A percentile compares a stretch with the other conserved stretches of the same genome.
phyloP scores from a whole-genome alignment of 805 yeast species.

The Spencermartinsiella europaea region DNA sequence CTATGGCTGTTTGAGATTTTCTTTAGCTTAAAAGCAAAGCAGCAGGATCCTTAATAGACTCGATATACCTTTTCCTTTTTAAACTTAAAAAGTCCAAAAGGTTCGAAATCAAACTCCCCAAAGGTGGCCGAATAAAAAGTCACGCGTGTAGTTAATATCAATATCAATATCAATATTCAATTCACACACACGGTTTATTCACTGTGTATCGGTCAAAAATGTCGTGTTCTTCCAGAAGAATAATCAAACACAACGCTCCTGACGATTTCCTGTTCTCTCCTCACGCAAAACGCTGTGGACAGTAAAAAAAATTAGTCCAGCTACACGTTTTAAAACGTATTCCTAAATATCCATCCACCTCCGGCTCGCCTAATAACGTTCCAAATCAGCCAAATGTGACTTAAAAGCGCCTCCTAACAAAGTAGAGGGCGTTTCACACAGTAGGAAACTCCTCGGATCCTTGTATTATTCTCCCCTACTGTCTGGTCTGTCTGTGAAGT shows the following conservation, averaged over 20 bases:
- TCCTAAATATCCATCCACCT: neutral
- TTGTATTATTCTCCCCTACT: neutral
- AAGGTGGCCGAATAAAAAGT: neutral
- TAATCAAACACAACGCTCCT: too few relatives aligned
- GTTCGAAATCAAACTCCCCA: neutral
- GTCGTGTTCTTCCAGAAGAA: too few relatives aligned
- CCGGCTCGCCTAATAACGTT: neutral
- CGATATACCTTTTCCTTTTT: neutral
- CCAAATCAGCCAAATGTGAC: neutral
- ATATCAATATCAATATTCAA: too few relatives aligned
- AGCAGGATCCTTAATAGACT: neutral
- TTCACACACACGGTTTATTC: too few relatives aligned
- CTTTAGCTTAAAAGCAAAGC: neutral
- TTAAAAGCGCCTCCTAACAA: neutral
- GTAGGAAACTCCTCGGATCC: neutral
- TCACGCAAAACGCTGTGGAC: too few relatives aligned
- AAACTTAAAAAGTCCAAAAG: neutral
- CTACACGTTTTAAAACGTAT: too few relatives aligned
- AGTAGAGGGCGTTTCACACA: neutral
- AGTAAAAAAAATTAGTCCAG: too few relatives aligned
- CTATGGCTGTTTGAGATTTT: neutral
- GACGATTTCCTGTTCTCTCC: too few relatives aligned
- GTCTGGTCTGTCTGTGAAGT: neutral
- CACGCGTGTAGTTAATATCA: too few relatives aligned
- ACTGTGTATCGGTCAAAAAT: too few relatives aligned